Evolutionary conservation across 805 yeast genomes (phyloP).

Genomic region (Candida alai): DNA sequence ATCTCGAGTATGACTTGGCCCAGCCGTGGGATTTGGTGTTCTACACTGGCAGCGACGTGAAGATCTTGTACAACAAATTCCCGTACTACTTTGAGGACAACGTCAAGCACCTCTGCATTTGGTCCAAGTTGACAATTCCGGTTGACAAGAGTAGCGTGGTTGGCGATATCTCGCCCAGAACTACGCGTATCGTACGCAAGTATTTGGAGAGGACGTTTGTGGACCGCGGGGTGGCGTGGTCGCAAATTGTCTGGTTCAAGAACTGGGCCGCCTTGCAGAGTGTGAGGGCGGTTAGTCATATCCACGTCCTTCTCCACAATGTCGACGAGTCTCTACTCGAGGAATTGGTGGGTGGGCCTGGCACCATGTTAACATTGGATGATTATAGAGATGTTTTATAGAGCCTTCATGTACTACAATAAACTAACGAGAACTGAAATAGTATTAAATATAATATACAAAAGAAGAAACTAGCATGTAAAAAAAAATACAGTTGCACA

Average conservation of each 20-base stretch:
- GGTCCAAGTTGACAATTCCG: slow-evolving; percentile 59
- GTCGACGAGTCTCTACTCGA: slow-evolving; percentile 19
- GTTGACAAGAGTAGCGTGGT: slow-evolving; percentile 44
- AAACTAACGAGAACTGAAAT: slow-evolving; percentile 4
- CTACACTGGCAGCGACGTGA: slow-evolving; percentile 38
- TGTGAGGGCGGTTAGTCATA: slow-evolving; percentile 60
- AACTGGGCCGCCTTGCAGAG: slow-evolving; percentile 71
- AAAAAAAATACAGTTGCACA: slow-evolving; percentile 1
- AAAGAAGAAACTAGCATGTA: slow-evolving; percentile 1
- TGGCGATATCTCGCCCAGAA: slow-evolving; percentile 48
- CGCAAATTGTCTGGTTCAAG: slow-evolving; percentile 59
- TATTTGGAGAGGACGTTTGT: slow-evolving; percentile 49
- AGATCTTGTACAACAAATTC: slow-evolving; percentile 54
- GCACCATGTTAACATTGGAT: slow-evolving; percentile 8
- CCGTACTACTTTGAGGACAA: slow-evolving; percentile 58
- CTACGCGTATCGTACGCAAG: slow-evolving; percentile 39
- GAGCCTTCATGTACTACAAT: background rate
- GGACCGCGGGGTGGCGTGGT: slow-evolving; percentile 33
- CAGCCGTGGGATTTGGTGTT: slow-evolving; percentile 37
- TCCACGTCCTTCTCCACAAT: slow-evolving; percentile 60
- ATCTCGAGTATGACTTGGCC: slow-evolving; percentile 9
- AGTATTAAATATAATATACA: slow-evolving; percentile 6
- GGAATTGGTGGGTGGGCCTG: slow-evolving; percentile 7
- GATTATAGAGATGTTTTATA: slow-evolving; percentile 9
- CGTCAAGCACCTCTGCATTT: slow-evolving; percentile 57